Base-by-base conservation (phyloP, 2,329 filamentous ascomycete species). In the Zymoseptoria passerinii region DNA sequence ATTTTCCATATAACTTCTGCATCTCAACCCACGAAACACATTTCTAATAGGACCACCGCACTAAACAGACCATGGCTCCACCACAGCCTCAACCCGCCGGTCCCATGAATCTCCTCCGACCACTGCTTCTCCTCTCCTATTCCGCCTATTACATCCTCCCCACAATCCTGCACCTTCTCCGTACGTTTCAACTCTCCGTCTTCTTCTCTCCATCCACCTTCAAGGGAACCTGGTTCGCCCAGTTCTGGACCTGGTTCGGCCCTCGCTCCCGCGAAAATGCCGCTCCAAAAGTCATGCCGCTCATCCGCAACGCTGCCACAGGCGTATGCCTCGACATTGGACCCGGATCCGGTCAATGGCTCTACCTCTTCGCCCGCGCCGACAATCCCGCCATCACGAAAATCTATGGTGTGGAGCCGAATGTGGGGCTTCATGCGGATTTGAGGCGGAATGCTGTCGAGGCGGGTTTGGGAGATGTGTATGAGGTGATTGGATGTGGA, bases 351-450 rank as follows among this genome's bases (percentile, higher is more conserved):
- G 85, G 84, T 2, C 76, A 83, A 69, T 87, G 83, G 83, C 78
- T 83, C 3, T 75, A 80, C 40, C 70, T 84, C 18, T 83, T 84
- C 58, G 65, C 68, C 0, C 55, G 61, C 6, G 66, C 66, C 0
- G 61, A 66, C 2, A 72, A 71, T 27, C 58, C 62, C 9, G 56
- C 63, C 18, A 70, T 74, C 52, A 73, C 66, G 2, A 75, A 70
- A 61, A 73, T 88, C 50, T 86, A 83, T 65, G 85, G 84, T 56
- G 78, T 88, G 4, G 85, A 88, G 72, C 85, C 85, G 2, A 87
- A 86, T 67, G 56, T 68, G 0, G 77, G 75, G 40, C 80, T 82
- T 56, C 81, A 85, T 62, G 68, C 68, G 0, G 70, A 70, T 4
- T 72, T 88, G 54, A 71, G 74, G 1, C 66, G 70, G 48, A 77